These are phyloP conservation scores for Mycena citricolor DNA, from an alignment of 1,284 basidiomycete genomes.

Conservation along the genomic window DNA sequence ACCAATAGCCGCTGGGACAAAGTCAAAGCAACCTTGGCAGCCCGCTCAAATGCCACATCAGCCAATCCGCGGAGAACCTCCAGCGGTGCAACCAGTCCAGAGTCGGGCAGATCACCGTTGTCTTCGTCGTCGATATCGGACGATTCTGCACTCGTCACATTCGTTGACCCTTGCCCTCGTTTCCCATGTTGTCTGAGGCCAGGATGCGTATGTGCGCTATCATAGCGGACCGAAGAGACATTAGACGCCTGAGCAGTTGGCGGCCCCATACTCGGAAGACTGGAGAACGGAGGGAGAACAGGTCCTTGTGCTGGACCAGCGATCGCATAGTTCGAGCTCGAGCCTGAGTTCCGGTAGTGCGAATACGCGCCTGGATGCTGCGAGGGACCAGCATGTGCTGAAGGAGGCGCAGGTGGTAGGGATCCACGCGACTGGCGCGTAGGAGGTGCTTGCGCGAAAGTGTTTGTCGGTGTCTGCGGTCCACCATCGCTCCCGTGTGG, in stretches of 20 bases:
- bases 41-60: slow-evolving; percentile 75
- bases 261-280: slow-evolving; percentile 58
- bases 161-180: slow-evolving; percentile 55
- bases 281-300: slow-evolving; percentile 70
- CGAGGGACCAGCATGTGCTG: slow-evolving; percentile 31
- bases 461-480: slow-evolving; percentile 33
- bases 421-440: slow-evolving; percentile 31
- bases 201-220: slow-evolving; percentile 39
- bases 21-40: slow-evolving; percentile 57
- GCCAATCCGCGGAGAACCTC: slow-evolving; percentile 78
- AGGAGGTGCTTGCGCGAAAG: slow-evolving; percentile 30
- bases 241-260: slow-evolving; percentile 48
- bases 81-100: slow-evolving; percentile 79
- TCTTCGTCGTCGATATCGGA: slow-evolving; percentile 75
- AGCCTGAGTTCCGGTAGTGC: slow-evolving; percentile 32
- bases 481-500: slow-evolving; percentile 40
- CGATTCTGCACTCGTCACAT: slow-evolving; percentile 71
- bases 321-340: slow-evolving; percentile 27
- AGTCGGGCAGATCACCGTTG: slow-evolving; percentile 74
- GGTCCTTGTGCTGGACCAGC: slow-evolving; percentile 40
- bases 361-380: slow-evolving; percentile 33
- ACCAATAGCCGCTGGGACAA: slow-evolving; percentile 4
- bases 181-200: slow-evolving; percentile 39
- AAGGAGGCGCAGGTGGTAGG: slow-evolving; percentile 24
- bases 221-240: slow-evolving; percentile 60